phyloP scores from a whole-genome alignment of 148 eudicot genomes.

The Vaccinium macrocarpon region DNA sequence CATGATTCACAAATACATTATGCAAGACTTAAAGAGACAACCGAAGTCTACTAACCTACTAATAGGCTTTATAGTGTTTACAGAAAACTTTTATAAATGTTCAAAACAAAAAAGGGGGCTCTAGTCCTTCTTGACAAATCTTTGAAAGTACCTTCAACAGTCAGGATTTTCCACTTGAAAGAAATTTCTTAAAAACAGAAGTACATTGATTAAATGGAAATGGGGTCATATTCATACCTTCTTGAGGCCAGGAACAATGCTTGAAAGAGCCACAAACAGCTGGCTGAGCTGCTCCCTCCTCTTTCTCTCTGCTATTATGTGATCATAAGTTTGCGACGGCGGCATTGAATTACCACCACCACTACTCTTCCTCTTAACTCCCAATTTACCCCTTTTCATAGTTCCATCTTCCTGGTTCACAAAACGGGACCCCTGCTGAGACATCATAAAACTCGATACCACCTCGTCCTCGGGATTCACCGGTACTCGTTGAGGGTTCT shows the following conservation, averaged over 20 bases:
- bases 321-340: conserved; percentile 14
- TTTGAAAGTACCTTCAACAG: no score
- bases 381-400: neutral
- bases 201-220: neutral
- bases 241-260: conserved; percentile 24
- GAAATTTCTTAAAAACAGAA: neutral
- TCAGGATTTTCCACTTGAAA: no score
- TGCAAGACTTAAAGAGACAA: no score
- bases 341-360: neutral
- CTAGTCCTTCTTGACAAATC: no score
- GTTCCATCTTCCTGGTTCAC: neutral
- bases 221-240: conserved; percentile 4
- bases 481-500: neutral
- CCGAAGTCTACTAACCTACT: no score
- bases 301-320: conserved; percentile 21
- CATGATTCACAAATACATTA: no score
- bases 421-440: neutral
- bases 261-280: conserved; percentile 18
- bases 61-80: no score
- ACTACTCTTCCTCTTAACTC: neutral
- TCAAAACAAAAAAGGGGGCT: no score
- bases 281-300: conserved; percentile 22
- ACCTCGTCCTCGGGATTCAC: conserved; percentile 10
- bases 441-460: neutral
- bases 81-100: no score